Percentiles rank a stretch among this genome's conserved stretches.
These are phyloP conservation scores for Trichoderma endophyticum DNA, from an alignment of 2,329 filamentous ascomycete genomes.

Conservation along the genomic window DNA sequence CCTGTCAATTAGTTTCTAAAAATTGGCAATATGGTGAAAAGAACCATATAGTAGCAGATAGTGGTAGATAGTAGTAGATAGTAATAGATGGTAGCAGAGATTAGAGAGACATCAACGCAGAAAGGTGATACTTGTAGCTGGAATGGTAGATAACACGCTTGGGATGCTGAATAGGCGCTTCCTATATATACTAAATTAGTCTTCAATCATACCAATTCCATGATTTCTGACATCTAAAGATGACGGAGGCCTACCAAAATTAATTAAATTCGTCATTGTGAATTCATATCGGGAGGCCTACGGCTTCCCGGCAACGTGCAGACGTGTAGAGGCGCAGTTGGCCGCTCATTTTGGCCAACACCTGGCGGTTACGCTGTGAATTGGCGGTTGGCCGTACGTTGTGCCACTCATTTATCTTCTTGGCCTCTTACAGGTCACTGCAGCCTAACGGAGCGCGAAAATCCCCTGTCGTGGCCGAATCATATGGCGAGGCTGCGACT, in stretches of 20 bases:
- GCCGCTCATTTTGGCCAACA: neutral
- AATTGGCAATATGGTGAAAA: neutral
- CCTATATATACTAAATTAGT: no score
- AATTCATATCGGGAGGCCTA: neutral
- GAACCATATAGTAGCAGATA: no score
- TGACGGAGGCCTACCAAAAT: neutral
- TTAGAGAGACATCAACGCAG: no score
- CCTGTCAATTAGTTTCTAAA: neutral
- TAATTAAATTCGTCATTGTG: neutral
- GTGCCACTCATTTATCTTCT: neutral
- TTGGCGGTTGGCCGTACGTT: neutral
- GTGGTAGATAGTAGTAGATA: neutral
- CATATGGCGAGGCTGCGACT: slow-evolving; percentile 5
- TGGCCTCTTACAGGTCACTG: neutral
- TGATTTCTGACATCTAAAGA: no score
- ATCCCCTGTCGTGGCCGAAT: neutral
- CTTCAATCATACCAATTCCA: no score
- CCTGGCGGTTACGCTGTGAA: neutral
- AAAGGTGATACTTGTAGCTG: neutral
- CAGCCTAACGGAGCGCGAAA: neutral
- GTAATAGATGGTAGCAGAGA: neutral
- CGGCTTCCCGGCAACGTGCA: neutral
- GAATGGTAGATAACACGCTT: neutral
- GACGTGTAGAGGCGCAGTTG: neutral
- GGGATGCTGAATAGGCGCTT: neutral